Percentiles rank a stretch among this genome's conserved stretches.
These are phyloP conservation scores for Aeschynomene evenia DNA, from an alignment of 306 rosid genomes.

Conservation along the genomic window DNA sequence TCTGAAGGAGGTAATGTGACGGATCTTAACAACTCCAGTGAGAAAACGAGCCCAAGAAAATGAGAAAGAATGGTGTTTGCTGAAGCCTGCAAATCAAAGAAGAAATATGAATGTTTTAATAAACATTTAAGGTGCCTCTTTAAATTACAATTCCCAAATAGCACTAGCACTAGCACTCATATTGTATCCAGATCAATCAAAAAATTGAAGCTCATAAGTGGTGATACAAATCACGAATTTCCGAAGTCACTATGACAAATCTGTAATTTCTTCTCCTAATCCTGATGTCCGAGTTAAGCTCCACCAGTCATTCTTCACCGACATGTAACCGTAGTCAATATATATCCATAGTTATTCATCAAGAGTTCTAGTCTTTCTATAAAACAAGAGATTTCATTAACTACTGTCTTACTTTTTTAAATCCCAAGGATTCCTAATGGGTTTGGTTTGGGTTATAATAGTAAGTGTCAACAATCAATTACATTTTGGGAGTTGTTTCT, in stretches of 20 bases:
- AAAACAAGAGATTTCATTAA: too few relatives aligned
- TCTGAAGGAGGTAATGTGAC: constrained; percentile 76
- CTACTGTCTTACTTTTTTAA: background rate
- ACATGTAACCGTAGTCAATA: background rate
- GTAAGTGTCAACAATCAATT: background rate
- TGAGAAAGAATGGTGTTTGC: constrained; percentile 96
- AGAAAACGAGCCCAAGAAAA: constrained; percentile 85
- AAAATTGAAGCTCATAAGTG: background rate
- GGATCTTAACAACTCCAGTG: constrained; percentile 83
- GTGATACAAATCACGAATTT: background rate
- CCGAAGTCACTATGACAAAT: background rate
- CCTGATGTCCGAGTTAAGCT: constrained; percentile 13
- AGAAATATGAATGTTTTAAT: background rate
- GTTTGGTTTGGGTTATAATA: background rate
- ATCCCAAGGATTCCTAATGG: background rate
- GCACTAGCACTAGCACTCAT: background rate
- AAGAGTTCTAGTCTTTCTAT: background rate
- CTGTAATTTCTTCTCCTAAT: constrained; percentile 7
- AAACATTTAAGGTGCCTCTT: background rate
- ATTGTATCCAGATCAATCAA: constrained; percentile 10
- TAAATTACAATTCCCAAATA: constrained; percentile 3
- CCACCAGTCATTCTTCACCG: background rate
- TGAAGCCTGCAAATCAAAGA: constrained; percentile 63
- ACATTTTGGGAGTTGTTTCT: background rate
- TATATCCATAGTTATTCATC: background rate